Evolutionary conservation across 2,329 filamentous ascomycete species (phyloP), one percentile per base, ranked within the genome.

Genomic region (Talaromyces sp.): DNA sequence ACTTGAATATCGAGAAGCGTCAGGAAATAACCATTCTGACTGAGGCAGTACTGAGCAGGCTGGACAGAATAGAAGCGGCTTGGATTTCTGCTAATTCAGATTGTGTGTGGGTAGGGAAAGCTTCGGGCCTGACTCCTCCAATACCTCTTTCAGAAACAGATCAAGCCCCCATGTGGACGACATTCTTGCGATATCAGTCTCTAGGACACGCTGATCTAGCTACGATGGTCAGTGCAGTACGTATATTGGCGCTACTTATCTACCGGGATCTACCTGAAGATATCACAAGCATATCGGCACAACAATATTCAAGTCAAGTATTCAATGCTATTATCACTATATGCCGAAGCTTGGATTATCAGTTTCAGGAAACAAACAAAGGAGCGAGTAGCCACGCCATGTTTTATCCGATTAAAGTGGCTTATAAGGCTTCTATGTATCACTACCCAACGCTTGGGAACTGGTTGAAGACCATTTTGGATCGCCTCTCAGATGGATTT

Each of bases 381-480:
- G 58, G 58, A 1, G 13, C 41, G 11, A 60, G 58, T 24, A 60
- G 7, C 24, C 58, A 60, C 41, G 27, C 37, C 16, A 11, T 60
- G 24, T 60, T 60, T 41, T 60, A 60, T 60, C 58, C 58, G 10
- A 48, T 60, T 27, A 60, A 60, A 24, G 31, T 60, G 14, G 58
- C 58, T 3, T 60, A 31, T 6, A 60, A 45, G n/a, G 58, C 37
- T 10, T n/a, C 37, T 31, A 27, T 27, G 27, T 22, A 19, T 47
- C 16, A 47, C 9, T 31, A 60, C 27, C 58, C 58, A 19, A 19
- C 10, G 1, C 16, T 60, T 22, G 58, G 39, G n/a, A 60, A 45
- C 41, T 60, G 58, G 58, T 48, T 60, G 41, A 60, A 60, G 58
- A n/a, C 41, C 9, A 60, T 60, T 31, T 35, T 60, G 58, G 58